Base-by-base conservation (phyloP, 768 basidiomycete genomes). In the Leccinum ochraceum region DNA sequence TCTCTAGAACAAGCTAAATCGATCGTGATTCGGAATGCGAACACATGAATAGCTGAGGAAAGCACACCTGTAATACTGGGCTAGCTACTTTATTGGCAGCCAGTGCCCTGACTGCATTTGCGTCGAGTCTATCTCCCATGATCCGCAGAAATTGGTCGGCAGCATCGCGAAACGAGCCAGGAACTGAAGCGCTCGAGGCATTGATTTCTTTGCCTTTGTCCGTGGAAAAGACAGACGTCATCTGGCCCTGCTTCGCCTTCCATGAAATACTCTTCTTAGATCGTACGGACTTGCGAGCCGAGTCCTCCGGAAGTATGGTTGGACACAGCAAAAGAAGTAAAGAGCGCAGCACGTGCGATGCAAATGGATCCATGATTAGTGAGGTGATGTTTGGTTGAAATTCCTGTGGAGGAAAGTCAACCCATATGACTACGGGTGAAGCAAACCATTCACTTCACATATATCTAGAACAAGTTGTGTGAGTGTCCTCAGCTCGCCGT, bases 271-370 rank as follows among this genome's bases (percentile, higher is more conserved):
- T 93, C 74, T 89, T 92, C 72, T 92, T 96, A 11, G 92, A 94
- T n/a, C 95, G 84, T 34, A 92, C 63, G 32, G 77, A 71, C 10
- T 78, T 77, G 34, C 69, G 70, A 55, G 69, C 67, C 24, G 80
- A 62, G 28, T 76, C 79, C 4, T 75, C 74, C 14, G 77, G 63
- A 4, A 82, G 79, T 2, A 84, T 68, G 30, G 79, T 75, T 0
- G 92, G 90, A 14, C 85, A 86, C n/a, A 97, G 79, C 48, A 97
- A 79, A 5, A 89, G 70, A 14, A 98, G 81, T 3, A 98, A 75
- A 24, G 89, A 85, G 39, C 95, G 88, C 51, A 96, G 64, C 48
- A 95, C 92, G 66, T 98, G 96, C 0, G 96, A 95, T 37, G 90
- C 94, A 67, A 94, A 96, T 34, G 90, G 87, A 67, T 96, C 87